A percentile compares a stretch with the other conserved stretches of the same genome.
These are phyloP conservation scores for Avena atlantica DNA, from an alignment of 176 grass and related monocot genomes.

Conservation along the genomic window DNA sequence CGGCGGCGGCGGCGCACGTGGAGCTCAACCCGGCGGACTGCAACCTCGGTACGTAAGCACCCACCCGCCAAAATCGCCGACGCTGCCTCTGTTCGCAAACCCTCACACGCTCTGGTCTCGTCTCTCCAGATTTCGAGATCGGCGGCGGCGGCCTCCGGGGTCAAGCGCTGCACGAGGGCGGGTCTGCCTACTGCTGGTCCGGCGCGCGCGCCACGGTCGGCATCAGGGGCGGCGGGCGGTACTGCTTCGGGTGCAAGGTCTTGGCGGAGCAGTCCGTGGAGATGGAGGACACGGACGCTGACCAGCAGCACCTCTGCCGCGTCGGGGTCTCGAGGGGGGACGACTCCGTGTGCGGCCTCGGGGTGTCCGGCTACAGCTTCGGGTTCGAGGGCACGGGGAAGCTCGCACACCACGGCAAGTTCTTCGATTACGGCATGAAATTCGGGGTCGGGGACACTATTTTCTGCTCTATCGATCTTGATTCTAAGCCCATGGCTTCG, in stretches of 20 bases:
- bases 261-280: constrained; percentile 62
- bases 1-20: constrained; percentile 5
- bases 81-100: not conserved
- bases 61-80: not conserved
- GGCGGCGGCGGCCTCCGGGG: constrained; percentile 40
- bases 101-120: not conserved
- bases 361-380: constrained; percentile 59
- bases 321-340: constrained; percentile 58
- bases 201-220: constrained; percentile 52
- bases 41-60: constrained; percentile 48
- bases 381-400: constrained; percentile 72
- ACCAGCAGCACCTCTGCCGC: constrained; percentile 64
- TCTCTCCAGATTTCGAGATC: constrained; percentile 56
- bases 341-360: constrained; percentile 54
- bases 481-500: constrained; percentile 46
- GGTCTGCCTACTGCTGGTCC: constrained; percentile 69
- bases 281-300: constrained; percentile 55
- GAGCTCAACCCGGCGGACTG: constrained; percentile 62
- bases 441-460: constrained; percentile 59
- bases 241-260: constrained; percentile 72
- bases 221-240: constrained; percentile 55
- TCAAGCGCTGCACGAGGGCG: constrained; percentile 49
- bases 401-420: constrained; percentile 55
- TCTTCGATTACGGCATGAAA: constrained; percentile 48
- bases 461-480: constrained; percentile 59